Conservation (phyloP, 2,329 filamentous ascomycete species). For the Fusarium devonianum region DNA sequence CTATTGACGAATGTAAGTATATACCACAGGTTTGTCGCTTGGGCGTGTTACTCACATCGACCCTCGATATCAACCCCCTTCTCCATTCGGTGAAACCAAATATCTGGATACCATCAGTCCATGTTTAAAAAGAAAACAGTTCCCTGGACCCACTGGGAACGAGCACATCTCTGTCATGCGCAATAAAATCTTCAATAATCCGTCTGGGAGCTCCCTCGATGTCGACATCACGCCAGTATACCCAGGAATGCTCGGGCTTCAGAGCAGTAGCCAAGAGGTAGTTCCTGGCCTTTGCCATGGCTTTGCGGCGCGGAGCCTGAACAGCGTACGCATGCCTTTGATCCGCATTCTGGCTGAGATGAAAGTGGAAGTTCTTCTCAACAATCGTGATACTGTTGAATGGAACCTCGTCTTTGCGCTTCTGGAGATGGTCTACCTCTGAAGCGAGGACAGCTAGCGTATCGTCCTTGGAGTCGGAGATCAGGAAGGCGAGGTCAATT, state of each 20-base stretch:
- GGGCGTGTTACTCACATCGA: slow-evolving; percentile 71
- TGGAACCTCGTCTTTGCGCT: slow-evolving; percentile 77
- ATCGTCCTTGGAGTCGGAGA: slow-evolving; percentile 90
- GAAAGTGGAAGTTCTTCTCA: slow-evolving; percentile 87
- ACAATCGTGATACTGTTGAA: slow-evolving; percentile 87
- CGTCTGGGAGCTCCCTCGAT: slow-evolving; percentile 87
- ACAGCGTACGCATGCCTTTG: slow-evolving; percentile 86
- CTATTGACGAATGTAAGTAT: slow-evolving; percentile 52
- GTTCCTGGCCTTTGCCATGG: slow-evolving; percentile 89
- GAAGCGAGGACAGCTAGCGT: slow-evolving; percentile 85
- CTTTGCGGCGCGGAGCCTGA: slow-evolving; percentile 88
- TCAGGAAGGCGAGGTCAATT: slow-evolving; percentile 93
- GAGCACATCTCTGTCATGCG: slow-evolving; percentile 89
- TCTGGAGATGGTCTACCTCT: slow-evolving; percentile 89
- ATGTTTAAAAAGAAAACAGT: background rate
- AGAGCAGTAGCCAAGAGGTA: slow-evolving; percentile 85
- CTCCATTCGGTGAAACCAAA: slow-evolving; percentile 94
- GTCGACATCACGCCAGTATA: slow-evolving; percentile 98
- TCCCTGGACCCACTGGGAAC: slow-evolving; percentile 79
- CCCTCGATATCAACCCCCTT: slow-evolving; percentile 89
- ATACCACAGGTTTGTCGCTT: background rate
- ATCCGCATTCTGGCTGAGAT: slow-evolving; percentile 78
- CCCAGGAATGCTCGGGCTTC: slow-evolving; percentile 96
- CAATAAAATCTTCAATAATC: slow-evolving; percentile 94
- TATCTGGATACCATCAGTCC: slow-evolving; percentile 64